Base-by-base conservation (phyloP, 1,284 basidiomycete genomes). In the Termitomyces sp. region DNA sequence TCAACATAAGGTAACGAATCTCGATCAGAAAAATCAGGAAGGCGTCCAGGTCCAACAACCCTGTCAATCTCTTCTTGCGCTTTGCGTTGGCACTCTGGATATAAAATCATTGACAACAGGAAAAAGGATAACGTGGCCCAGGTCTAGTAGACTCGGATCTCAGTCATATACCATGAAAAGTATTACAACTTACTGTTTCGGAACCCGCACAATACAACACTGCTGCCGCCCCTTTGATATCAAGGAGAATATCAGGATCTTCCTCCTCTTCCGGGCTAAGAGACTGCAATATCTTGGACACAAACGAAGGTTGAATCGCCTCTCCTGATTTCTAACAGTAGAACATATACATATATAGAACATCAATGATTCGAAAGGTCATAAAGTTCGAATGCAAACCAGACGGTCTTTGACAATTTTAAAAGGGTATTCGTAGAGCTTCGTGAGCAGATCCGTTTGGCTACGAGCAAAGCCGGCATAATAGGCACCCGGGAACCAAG, bases 401-500 rank as follows among this genome's bases (percentile, higher is more conserved):
- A 63, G 55, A 19, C 58, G 42, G 30, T 52, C 40, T 39, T 52
- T 30, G 21, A 61, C 56, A 3, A n/a, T 54, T 44, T 13, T 58
- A 34, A 61, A 59, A 5, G 65, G 64, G 44, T 52, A 45, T 3
- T 61, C 55, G 33, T 58, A 43, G 2, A 62, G 40, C 24, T 52
- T 19, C 10, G 43, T 28, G 5, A 61, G 53, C 9, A 41, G 12
- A 9, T 28, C 15, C 10, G 34, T 28, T 7, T 30, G 5, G 3
- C 33, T 36, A 13, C 56, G 55, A 10, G 63, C 63, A 28, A 42
- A 40, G 10, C 15, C 26, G 19, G 59, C 63, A 39, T 60, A 62
- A 30, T 60, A 55, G 12, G 58, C 59, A 8, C 64, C 64, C 15
- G 65, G 64, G 24, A 67, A 61, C 65, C 64, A 67, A 4, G 61